A percentile compares a stretch with the other conserved stretches of the same genome.
Evolutionary conservation across 495 filamentous ascomycete species (phyloP).

Genomic region (Hyaloscypha variabilis): DNA sequence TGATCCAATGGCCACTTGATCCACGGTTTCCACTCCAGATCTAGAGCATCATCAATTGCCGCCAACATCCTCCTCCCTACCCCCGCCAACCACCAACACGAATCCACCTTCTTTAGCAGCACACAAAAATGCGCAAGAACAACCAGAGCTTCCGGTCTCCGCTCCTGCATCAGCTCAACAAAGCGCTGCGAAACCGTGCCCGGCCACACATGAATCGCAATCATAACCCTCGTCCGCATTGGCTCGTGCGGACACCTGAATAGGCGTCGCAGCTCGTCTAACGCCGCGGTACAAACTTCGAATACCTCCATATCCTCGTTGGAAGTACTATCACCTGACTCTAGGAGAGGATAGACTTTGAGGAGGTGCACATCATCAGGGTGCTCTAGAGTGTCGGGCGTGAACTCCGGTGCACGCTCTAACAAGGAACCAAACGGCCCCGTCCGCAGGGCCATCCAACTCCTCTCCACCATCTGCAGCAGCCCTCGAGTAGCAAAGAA

Average conservation of each 20-base stretch:
- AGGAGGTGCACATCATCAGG: conserved; percentile 15
- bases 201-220: conserved; percentile 38
- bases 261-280: conserved; percentile 22
- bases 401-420: neutral
- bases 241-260: conserved; percentile 26
- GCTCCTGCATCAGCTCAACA: conserved; percentile 33
- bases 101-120: conserved; percentile 36
- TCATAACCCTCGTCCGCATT: conserved; percentile 20
- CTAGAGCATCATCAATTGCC: conserved; percentile 35
- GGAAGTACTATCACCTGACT: conserved; percentile 10
- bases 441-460: conserved; percentile 1
- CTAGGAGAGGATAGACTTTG: conserved; percentile 1
- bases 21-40: conserved; percentile 36
- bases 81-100: conserved; percentile 39
- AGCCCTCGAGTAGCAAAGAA: conserved; percentile 17
- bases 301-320: conserved; percentile 32
- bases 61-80: conserved; percentile 37
- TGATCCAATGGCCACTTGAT: conserved; percentile 32
- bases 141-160: conserved; percentile 40
- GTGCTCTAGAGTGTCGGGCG: neutral
- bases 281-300: conserved; percentile 14
- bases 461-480: neutral
- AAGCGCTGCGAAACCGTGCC: conserved; percentile 35
- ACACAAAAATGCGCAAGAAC: conserved; percentile 44
- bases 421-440: conserved; percentile 16